Evolutionary conservation across 2,329 filamentous ascomycete species (phyloP).

Genomic region (Drechslerella coelobrocha): DNA sequence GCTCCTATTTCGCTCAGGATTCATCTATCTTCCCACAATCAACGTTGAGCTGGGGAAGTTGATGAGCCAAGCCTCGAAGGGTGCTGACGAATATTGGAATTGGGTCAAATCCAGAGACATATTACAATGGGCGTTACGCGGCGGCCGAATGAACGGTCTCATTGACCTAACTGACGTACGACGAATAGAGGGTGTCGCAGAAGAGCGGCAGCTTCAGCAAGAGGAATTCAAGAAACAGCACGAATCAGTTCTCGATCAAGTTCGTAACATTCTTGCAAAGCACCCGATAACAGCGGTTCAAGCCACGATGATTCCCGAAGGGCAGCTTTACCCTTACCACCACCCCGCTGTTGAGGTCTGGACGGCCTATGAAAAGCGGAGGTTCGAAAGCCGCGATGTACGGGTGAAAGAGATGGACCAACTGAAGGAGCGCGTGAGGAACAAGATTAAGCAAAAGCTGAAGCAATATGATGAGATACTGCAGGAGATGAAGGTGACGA

Average conservation of each 20-base stretch:
- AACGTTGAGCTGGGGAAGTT: constrained; percentile 11
- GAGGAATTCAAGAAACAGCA: constrained; percentile 18
- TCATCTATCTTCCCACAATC: constrained; percentile 23
- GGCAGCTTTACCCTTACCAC: constrained; percentile 19
- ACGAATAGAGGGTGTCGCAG: constrained; percentile 1
- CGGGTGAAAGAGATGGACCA: not conserved
- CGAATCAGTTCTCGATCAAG: not conserved
- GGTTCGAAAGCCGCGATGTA: not conserved
- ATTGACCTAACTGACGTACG: constrained; percentile 17
- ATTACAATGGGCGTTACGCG: constrained; percentile 23
- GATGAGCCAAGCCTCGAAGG: constrained; percentile 1
- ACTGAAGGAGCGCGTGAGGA: not conserved
- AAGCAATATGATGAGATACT: not conserved
- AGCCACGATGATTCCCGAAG: not conserved
- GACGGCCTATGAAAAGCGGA: not conserved
- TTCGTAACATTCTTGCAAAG: not conserved
- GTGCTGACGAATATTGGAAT: not conserved
- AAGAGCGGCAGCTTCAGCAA: constrained; percentile 6
- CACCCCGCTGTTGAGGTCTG: constrained; percentile 19
- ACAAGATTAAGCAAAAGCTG: constrained; percentile 13
- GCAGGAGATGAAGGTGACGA: constrained; percentile 26
- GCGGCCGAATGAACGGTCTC: constrained; percentile 31
- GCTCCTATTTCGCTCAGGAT: constrained; percentile 30
- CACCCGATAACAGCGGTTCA: constrained; percentile 11
- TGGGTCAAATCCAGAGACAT: not conserved